Percentiles rank a stretch among this genome's conserved stretches.
phyloP scores from a whole-genome alignment of 306 rosid genomes.

The Urtica urens region DNA sequence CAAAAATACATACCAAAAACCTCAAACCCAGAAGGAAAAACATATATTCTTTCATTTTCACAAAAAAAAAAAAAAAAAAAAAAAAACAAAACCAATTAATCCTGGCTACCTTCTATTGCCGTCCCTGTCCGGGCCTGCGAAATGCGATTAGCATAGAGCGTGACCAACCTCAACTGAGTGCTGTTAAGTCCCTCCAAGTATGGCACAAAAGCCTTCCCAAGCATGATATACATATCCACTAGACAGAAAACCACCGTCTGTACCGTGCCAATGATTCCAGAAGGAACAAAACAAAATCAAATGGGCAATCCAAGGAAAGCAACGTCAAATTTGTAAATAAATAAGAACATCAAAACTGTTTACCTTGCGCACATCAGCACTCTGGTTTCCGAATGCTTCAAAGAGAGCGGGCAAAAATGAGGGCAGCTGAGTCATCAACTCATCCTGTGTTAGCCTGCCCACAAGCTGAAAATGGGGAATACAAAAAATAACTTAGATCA shows the following conservation, averaged over 20 bases:
- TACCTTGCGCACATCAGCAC: slow-evolving; percentile 99
- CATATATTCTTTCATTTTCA: slow-evolving; percentile 3
- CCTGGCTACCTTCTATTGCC: slow-evolving; percentile 46
- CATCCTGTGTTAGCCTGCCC: slow-evolving; percentile 77
- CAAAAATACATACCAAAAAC: slow-evolving; percentile 56
- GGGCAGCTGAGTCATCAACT: slow-evolving; percentile 74
- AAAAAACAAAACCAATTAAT: slow-evolving; percentile 31
- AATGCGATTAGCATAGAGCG: slow-evolving; percentile 91
- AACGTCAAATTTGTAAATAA: neutral
- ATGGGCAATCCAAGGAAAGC: neutral
- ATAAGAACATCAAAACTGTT: neutral
- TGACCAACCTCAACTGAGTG: slow-evolving; percentile 90
- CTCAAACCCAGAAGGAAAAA: slow-evolving; percentile 30
- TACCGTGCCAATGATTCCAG: slow-evolving; percentile 16
- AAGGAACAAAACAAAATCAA: neutral
- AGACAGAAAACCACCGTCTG: slow-evolving; percentile 99
- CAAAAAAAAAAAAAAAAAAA: too few species aligned
- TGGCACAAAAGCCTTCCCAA: slow-evolving; percentile 91
- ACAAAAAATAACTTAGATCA: neutral
- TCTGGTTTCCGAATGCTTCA: slow-evolving; percentile 93
- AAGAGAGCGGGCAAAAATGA: slow-evolving; percentile 91
- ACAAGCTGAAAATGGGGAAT: slow-evolving; percentile 47
- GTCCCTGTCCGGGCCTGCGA: slow-evolving; percentile 90
- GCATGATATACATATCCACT: slow-evolving; percentile 95
- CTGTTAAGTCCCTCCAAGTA: slow-evolving; percentile 87